These are phyloP conservation scores for Penicillium robsamsonii DNA, from an alignment of 495 filamentous ascomycete genomes.

Conservation along the genomic window DNA sequence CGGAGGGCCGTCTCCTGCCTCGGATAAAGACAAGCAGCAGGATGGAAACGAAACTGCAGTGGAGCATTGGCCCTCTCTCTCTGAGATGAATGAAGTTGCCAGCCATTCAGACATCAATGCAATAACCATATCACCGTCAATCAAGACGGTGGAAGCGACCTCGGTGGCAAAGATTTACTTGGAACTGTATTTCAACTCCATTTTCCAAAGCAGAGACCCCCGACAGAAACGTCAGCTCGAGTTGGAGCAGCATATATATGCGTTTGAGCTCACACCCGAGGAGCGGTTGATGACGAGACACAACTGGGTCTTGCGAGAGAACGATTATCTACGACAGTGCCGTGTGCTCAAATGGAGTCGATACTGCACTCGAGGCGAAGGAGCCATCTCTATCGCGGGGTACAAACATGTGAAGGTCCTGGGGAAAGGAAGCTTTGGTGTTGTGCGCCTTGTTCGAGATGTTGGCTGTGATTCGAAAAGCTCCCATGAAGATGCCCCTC, in stretches of 20 bases:
- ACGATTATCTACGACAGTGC: constrained; percentile 69
- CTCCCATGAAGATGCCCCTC: constrained; percentile 8
- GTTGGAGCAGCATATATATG: constrained; percentile 61
- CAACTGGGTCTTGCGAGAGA: constrained; percentile 65
- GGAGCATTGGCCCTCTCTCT: constrained; percentile 10
- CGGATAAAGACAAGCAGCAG: constrained; percentile 17
- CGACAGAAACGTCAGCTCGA: constrained; percentile 65
- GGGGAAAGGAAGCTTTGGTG: constrained; percentile 94
- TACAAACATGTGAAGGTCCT: constrained; percentile 81
- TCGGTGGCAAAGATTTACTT: constrained; percentile 82
- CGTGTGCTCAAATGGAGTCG: constrained; percentile 65
- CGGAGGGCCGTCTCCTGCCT: constrained; percentile 26
- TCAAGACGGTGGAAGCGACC: constrained; percentile 73
- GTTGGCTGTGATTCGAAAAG: constrained; percentile 23
- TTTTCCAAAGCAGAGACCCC: constrained; percentile 54
- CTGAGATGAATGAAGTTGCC: constrained; percentile 10
- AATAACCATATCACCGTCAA: constrained; percentile 48
- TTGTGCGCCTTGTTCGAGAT: constrained; percentile 80
- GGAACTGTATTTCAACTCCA: constrained; percentile 74
- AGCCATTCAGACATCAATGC: constrained; percentile 20
- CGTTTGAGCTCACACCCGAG: constrained; percentile 49
- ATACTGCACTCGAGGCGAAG: constrained; percentile 33
- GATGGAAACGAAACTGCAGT: constrained; percentile 5
- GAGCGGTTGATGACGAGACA: constrained; percentile 54
- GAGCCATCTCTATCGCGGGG: constrained; percentile 55